Percentiles rank a stretch among this genome's conserved stretches.
Evolutionary conservation across 1,139 yeast genomes (phyloP).

Genomic region (Lodderomyces parapsilosis): DNA sequence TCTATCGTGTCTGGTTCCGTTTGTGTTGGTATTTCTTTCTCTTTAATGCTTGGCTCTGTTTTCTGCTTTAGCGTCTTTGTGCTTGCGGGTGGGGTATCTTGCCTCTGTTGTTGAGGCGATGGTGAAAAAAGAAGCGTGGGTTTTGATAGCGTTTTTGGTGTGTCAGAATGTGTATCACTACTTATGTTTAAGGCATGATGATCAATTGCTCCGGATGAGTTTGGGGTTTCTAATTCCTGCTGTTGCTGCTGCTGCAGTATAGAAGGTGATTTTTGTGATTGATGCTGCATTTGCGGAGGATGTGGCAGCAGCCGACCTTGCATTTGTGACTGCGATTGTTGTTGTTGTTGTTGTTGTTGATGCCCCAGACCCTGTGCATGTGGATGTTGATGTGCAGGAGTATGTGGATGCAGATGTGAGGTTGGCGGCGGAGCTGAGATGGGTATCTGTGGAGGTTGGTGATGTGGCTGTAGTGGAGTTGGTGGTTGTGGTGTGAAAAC

Average conservation of each 20-base stretch:
- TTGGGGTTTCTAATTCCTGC: neutral
- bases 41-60: neutral
- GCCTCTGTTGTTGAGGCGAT: neutral
- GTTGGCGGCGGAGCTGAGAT: neutral
- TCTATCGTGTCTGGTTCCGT: neutral
- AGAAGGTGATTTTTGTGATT: neutral
- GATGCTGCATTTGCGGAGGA: no score
- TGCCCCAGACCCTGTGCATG: no score
- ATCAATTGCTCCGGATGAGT: neutral
- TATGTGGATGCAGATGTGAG: slow-evolving; percentile 2
- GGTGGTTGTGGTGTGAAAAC: slow-evolving; percentile 6
- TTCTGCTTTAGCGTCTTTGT: neutral
- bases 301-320: no score
- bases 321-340: neutral
- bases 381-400: neutral
- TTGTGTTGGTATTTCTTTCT: neutral
- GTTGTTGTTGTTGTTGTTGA: slow-evolving; percentile 4
- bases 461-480: slow-evolving; percentile 8
- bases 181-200: neutral
- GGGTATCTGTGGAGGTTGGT: slow-evolving; percentile 5
- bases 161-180: neutral
- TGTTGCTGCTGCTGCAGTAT: neutral
- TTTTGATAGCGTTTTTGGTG: neutral
- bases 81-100: no score
- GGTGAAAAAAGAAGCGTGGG: neutral